Base-by-base conservation (phyloP, 2,329 filamentous ascomycete species). In the Pseudocercospora musae region DNA sequence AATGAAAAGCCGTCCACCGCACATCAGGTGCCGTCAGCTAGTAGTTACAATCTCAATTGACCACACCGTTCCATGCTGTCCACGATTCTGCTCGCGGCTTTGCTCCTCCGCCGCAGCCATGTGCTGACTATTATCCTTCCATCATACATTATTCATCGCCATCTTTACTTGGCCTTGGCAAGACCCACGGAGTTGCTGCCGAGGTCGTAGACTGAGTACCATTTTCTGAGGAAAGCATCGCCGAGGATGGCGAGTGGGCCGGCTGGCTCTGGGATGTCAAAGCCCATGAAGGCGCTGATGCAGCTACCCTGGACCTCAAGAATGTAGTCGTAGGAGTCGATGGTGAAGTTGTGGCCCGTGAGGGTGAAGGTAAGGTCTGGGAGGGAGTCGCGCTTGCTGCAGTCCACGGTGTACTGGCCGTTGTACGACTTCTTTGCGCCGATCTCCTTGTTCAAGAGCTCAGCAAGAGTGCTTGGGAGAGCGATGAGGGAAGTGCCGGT, bases 401-500 rank as follows among this genome's bases (percentile, higher is more conserved):
- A 99, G 69, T 98, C 95, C 65, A 99, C 83, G 13, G 88, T 90
- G 85, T 97, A 99, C 82, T 99, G 95, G 73, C 95, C 95, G 78
- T 94, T 96, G 83, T 89, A 99, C 65, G 90, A 87, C 87, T 98
- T 99, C 88, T 96, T 97, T 70, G 95, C 95, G 68, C 95, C 95
- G 67, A 99, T 97, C 83, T 97, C 89, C 80, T 90, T 89, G 86
- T 99, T 99, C 65, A 99, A 84, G 68, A 99, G 89, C 83, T 98
- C 95, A 62, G 95, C 94, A 70, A 98, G 86, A 73, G 91, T 89
- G 71, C 86, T 89, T 72, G 95, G 95, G 62, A 99, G 90, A 72
- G 94, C 92, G 79, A 97, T 97, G 77, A 99, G 87, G 53, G 96
- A 99, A 76, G 95, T 99, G 73, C 95, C 95, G 60, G 95, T 99